Conservation (phyloP, 1,284 basidiomycete genomes). For the Rhizoctonia solani region DNA sequence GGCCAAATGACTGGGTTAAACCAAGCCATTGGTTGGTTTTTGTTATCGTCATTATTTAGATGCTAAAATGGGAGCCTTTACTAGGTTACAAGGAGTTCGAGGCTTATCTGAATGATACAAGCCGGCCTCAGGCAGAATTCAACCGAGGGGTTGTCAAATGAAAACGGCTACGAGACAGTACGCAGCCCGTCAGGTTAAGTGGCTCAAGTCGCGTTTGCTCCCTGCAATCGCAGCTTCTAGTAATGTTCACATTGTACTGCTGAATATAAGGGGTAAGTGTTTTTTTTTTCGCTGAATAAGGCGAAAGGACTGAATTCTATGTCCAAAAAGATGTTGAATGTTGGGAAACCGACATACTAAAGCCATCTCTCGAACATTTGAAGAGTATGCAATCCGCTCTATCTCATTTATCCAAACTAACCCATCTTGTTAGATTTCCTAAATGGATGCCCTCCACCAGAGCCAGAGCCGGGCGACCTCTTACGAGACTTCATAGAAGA, state of each 20-base stretch:
- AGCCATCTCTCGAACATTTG: not conserved
- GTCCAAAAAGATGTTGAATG: constrained; percentile 60
- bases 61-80: not conserved
- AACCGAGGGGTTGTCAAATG: constrained; percentile 69
- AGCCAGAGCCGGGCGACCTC: not conserved
- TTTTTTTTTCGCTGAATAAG: not conserved
- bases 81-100: constrained; percentile 56
- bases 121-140: constrained; percentile 55
- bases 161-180: constrained; percentile 90
- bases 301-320: constrained; percentile 45
- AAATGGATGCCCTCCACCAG: constrained; percentile 48
- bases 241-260: constrained; percentile 52
- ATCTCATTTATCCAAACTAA: constrained; percentile 41
- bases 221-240: constrained; percentile 69
- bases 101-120: constrained; percentile 56
- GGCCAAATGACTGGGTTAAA: constrained; percentile 42
- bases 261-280: constrained; percentile 74
- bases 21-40: constrained; percentile 83
- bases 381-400: not conserved
- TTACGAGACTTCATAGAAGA: not conserved
- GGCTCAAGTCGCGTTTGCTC: constrained; percentile 90
- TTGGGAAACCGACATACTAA: constrained; percentile 49
- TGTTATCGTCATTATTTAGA: not conserved
- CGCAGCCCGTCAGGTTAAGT: constrained; percentile 87
- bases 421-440: constrained; percentile 51